These are phyloP conservation scores for Aquilaria sinensis DNA, from an alignment of 345 rosid genomes.

Conservation along the genomic window DNA sequence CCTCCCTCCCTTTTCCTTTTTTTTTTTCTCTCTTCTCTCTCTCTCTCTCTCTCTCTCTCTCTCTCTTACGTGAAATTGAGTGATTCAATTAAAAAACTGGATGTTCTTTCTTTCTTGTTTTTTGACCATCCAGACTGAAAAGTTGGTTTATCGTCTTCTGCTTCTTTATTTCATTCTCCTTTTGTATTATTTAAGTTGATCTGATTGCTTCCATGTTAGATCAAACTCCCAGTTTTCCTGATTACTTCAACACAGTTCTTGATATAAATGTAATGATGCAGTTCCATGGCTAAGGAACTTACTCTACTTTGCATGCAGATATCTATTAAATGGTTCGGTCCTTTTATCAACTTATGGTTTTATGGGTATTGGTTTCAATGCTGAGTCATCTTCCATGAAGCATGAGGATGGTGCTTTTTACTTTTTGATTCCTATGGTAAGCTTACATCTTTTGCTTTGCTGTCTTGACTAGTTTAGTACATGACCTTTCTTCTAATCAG, in stretches of 20 bases:
- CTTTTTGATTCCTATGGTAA: constrained; percentile 83
- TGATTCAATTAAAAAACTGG: too few species aligned
- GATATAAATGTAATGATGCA: background rate
- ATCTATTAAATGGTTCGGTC: constrained; percentile 59
- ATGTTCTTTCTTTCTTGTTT: too few species aligned
- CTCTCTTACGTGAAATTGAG: too few species aligned
- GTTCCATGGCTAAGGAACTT: constrained; percentile 26
- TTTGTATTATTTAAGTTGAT: too few species aligned
- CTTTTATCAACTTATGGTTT: constrained; percentile 65
- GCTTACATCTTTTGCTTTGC: constrained; percentile 10
- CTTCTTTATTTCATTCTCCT: too few species aligned
- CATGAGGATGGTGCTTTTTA: constrained; percentile 62
- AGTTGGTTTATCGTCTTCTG: too few species aligned
- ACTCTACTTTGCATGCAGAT: constrained; percentile 49
- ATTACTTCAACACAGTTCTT: constrained; percentile 9
- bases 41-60: too few species aligned
- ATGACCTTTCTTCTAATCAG: background rate
- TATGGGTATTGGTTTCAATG: constrained; percentile 43
- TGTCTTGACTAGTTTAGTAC: background rate
- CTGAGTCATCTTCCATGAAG: constrained; percentile 36
- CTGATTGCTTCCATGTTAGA: too few species aligned
- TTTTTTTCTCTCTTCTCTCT: too few species aligned
- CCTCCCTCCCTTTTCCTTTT: too few species aligned
- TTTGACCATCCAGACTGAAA: too few species aligned
- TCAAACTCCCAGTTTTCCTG: background rate